Evolutionary conservation across 1,139 yeast species (phyloP), one percentile per base, ranked within the genome.

Genomic region (Kurtzmaniella quercitrusa): DNA sequence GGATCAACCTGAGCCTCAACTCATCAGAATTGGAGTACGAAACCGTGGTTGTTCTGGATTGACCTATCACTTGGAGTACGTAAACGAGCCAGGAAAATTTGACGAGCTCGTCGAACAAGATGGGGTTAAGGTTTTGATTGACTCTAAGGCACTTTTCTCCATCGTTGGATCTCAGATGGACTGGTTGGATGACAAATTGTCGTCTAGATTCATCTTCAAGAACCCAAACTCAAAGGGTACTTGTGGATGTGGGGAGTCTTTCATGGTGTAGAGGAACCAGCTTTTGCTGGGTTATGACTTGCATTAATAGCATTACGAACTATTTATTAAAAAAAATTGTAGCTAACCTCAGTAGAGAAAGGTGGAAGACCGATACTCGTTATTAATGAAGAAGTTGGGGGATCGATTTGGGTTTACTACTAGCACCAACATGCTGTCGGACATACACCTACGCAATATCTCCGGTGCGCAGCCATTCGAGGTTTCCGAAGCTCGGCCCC

Each of bases 151-250:
- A 1, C 73, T 93, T 47, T 91, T 93, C 62, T 85, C 95, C 50
- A 91, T 93, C 41, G 95, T 93, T 46, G 98, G 98, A 1, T 85
- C 95, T 3, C 96, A 89, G 65, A 93, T 93, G 98, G 98, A 93
- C 66, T 93, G 97, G 96, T 73, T 88, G 46, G 98, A 93, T 58
- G 97, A 93, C 60, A 89, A 88, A 63, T 71, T 93, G 50, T 80
- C 91, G 32, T 83, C 95, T 15, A 78, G 95, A 58, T 93, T 93
- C 61, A 88, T 93, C 33, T 93, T 93, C 71, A 83, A 77, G 64
- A 93, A 93, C 63, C 98, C 98, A 47, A 93, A 93, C 65, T 85
- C 95, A 39, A 93, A 91, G 69, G 98, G 98, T 28, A 87, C 96
- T 43, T 93, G 98, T 66, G 98, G 98, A 15, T 93, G 98, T 64